Evolutionary conservation across 2,329 filamentous ascomycete species (phyloP).

Genomic region (Calonectria leucothoes): DNA sequence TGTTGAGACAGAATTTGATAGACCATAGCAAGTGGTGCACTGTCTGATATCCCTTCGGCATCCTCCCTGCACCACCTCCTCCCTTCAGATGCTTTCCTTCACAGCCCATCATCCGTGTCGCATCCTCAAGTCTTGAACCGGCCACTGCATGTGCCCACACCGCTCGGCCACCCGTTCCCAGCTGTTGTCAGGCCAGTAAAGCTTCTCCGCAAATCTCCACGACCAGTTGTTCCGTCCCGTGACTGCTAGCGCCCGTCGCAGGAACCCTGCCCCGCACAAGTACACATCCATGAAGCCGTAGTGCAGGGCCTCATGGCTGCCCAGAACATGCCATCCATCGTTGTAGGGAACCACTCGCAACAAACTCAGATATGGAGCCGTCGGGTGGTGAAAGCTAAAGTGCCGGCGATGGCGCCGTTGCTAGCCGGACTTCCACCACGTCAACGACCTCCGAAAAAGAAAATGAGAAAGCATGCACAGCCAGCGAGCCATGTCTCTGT

Average conservation of each 20-base stretch:
- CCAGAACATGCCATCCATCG: constrained; percentile 43
- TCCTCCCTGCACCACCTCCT: neutral
- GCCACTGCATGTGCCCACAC: constrained; percentile 13
- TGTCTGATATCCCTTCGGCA: neutral
- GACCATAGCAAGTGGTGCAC: neutral
- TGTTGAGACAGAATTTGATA: neutral
- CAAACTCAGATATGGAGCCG: constrained; percentile 44
- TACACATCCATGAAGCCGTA: constrained; percentile 46
- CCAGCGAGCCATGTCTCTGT: constrained; percentile 6
- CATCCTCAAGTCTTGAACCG: constrained; percentile 12
- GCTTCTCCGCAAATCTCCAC: constrained; percentile 21
- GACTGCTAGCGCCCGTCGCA: constrained; percentile 16
- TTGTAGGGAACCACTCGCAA: constrained; percentile 35
- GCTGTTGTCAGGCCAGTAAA: constrained; percentile 14
- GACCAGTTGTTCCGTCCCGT: constrained; percentile 21
- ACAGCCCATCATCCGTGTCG: neutral
- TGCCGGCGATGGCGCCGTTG: constrained; percentile 39
- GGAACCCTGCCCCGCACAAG: constrained; percentile 39
- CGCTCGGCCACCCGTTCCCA: neutral
- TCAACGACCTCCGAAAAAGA: constrained; percentile 48
- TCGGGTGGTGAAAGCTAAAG: constrained; percentile 47
- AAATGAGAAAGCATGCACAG: constrained; percentile 45
- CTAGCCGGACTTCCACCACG: constrained; percentile 44
- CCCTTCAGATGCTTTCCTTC: neutral
- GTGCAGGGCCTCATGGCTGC: constrained; percentile 42